phyloP scores from a whole-genome alignment of 2,329 filamentous ascomycete genomes.

The Penicillium italicum region DNA sequence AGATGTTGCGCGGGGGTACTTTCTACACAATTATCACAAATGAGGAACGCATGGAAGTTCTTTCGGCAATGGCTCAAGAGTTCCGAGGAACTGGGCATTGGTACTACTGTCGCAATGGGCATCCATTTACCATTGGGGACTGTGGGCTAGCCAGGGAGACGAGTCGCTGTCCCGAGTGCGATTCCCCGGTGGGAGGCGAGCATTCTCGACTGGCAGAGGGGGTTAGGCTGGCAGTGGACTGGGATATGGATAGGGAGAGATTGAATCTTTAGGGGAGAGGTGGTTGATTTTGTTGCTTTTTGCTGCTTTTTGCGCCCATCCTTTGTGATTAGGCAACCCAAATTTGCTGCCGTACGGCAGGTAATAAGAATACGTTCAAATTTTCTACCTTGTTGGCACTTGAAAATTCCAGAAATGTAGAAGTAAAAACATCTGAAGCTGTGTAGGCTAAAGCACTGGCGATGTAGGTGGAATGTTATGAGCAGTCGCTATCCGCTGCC shows the following conservation, averaged over 20 bases:
- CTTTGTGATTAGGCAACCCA: background rate
- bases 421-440: background rate
- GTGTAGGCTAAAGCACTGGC: background rate
- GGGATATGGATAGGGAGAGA: background rate
- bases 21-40: constrained; percentile 51
- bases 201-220: background rate
- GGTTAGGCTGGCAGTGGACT: background rate
- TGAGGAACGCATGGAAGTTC: constrained; percentile 52
- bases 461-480: background rate
- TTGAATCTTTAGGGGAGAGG: background rate
- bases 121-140: constrained; percentile 60
- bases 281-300: background rate
- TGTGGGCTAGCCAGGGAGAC: constrained; percentile 64
- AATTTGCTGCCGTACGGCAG: background rate
- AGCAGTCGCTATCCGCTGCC: constrained; percentile 1
- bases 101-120: constrained; percentile 41
- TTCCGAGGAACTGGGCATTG: constrained; percentile 52
- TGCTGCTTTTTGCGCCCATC: background rate
- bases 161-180: constrained; percentile 62
- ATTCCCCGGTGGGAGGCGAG: constrained; percentile 53
- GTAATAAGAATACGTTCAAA: background rate
- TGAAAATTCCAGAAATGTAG: background rate
- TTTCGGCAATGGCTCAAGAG: constrained; percentile 51
- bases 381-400: background rate
- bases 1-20: constrained; percentile 46